phyloP scores from a whole-genome alignment of 495 filamentous ascomycete genomes.

The Thozetella sp. region DNA sequence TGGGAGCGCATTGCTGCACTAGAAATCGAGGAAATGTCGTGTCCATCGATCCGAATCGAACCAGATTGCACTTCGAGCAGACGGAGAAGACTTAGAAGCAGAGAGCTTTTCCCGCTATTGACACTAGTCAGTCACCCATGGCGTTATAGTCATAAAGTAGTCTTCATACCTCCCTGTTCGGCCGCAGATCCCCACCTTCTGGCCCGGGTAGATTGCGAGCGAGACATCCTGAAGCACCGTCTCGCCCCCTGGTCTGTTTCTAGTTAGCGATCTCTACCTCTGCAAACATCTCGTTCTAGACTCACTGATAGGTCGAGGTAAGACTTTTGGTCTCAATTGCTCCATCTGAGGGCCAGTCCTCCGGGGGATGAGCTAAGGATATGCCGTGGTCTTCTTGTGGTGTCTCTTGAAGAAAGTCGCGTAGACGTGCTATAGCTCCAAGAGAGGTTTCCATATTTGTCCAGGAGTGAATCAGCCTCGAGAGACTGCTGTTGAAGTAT shows the following conservation, averaged over 20 bases:
- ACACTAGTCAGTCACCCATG: neutral
- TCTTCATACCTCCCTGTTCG: conserved; percentile 32
- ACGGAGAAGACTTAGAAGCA: neutral
- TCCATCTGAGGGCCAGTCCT: conserved; percentile 29
- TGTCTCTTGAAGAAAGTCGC: conserved; percentile 30
- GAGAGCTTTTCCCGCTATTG: neutral
- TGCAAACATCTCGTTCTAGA: neutral
- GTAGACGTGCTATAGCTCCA: conserved; percentile 44
- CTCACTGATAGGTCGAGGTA: conserved; percentile 25
- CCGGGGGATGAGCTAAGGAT: conserved; percentile 6
- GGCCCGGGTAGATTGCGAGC: conserved; percentile 23
- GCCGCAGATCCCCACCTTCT: conserved; percentile 26
- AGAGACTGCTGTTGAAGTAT: conserved; percentile 14
- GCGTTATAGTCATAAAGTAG: conserved; percentile 14
- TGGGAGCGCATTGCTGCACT: neutral
- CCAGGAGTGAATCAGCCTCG: conserved; percentile 31
- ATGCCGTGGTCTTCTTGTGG: conserved; percentile 21
- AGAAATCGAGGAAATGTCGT: neutral
- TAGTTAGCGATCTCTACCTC: neutral
- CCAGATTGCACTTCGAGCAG: neutral
- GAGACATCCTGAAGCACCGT: conserved; percentile 25
- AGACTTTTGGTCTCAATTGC: conserved; percentile 23
- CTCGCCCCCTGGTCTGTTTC: neutral
- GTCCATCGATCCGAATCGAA: neutral
- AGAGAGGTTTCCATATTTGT: conserved; percentile 48